Percentiles rank a stretch among this genome's conserved stretches.
phyloP scores from a whole-genome alignment of 2,329 filamentous ascomycete species.

The Colletotrichum camelliae region DNA sequence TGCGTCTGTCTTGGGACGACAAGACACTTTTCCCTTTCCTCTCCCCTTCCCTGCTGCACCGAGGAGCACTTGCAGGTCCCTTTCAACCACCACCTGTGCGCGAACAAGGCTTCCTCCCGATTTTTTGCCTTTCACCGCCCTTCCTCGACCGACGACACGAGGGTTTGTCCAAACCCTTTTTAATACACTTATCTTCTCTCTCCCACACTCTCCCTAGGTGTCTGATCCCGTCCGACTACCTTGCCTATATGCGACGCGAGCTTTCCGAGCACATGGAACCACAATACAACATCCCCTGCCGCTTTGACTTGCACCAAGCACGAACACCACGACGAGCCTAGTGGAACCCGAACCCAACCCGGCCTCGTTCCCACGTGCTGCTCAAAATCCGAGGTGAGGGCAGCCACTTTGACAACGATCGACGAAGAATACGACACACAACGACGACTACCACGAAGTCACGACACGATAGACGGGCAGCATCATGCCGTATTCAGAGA shows the following conservation, averaged over 20 bases:
- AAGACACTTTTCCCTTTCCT: neutral
- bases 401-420: neutral
- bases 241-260: conserved; percentile 3
- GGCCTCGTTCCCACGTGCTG: conserved; percentile 4
- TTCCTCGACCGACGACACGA: neutral
- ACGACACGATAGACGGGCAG: neutral
- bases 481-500: conserved; percentile 45
- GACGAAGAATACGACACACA: neutral
- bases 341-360: conserved; percentile 13
- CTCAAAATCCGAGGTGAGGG: neutral
- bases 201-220: neutral
- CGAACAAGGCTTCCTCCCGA: neutral
- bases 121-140: conserved; percentile 10
- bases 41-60: neutral
- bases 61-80: neutral
- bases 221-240: neutral
- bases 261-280: conserved; percentile 12
- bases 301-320: conserved; percentile 16
- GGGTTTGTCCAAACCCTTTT: neutral
- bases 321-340: conserved; percentile 4
- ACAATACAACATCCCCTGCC: conserved; percentile 5
- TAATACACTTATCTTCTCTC: conserved; percentile 7
- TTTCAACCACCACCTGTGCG: conserved; percentile 7
- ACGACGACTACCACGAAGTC: neutral
- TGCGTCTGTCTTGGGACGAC: conserved; percentile 12